Evolutionary conservation across 305 asterid genomes (phyloP), one percentile per base, ranked within the genome.

Genomic region (Petunia hybrid): DNA sequence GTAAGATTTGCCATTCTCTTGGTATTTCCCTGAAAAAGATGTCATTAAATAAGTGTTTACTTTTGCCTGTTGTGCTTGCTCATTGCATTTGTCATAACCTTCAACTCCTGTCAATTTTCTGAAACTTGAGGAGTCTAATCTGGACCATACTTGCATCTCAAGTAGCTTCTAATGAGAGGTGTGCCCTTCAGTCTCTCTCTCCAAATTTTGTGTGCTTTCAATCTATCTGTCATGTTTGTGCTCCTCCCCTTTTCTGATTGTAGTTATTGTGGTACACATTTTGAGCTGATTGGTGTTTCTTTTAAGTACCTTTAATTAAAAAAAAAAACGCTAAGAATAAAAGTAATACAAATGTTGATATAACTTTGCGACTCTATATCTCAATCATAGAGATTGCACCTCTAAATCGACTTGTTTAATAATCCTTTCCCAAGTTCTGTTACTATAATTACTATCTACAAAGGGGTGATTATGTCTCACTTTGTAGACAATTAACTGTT

Each of bases 111-210:
- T 35, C 61, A 71, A 31, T 46, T 46, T 71, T 3, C 31, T 70
- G 31, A 46, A 31, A 10, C 60, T 46, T 31, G 43, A 31, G 77
- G 2, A 45, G 41, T 41, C 46, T 70, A 70, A 70, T 22, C 10
- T 70, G 77, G 8, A 45, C 42, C 60, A 70, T 5, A 9, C 10
- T 43, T 70, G 43, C 43, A 46, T 71, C 77, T 71, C 5, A 42
- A 71, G 61, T 71, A 46, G 16, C 61, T 71, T 71, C 42, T 10
- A 71, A 71, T 71, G 77, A 46, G 77, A 71, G 77, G 61, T 51
- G 57, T 51, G n/a, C 57, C 57, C 57, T 51, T 51, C 57, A 51
- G 57, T 14, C 5, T 51, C 3, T 51, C n/a, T 51, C n/a, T 51
- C n/a, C 57, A 51, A 8, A 51, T 51, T 10, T 48, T 51, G 57